Conservation (phyloP, 805 yeast genomes). For the Suhomyces pyralidae region DNA sequence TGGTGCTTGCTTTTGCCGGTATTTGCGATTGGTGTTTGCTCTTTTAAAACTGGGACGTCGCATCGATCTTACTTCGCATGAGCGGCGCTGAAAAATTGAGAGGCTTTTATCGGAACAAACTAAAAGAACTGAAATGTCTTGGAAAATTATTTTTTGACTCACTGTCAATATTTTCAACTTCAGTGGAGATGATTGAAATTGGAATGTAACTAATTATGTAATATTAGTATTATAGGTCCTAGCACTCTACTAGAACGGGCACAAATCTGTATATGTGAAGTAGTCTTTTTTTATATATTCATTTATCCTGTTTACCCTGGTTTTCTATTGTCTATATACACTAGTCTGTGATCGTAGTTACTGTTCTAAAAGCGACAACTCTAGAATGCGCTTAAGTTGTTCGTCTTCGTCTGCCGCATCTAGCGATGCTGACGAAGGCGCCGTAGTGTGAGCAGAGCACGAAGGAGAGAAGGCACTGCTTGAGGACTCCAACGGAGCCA, state of each 20-base stretch:
- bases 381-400: conserved; percentile 16
- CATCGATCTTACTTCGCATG: not conserved
- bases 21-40: not conserved
- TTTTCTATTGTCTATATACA: not conserved
- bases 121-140: not conserved
- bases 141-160: not conserved
- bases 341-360: not conserved
- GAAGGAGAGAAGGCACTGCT: not conserved
- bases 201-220: too few species aligned
- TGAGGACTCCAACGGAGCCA: not conserved
- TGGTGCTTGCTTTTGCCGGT: not conserved
- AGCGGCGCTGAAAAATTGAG: not conserved
- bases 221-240: too few species aligned
- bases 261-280: too few species aligned
- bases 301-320: not conserved
- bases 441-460: not conserved
- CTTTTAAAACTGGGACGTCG: not conserved
- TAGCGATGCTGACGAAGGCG: not conserved
- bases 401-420: conserved; percentile 11
- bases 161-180: too few species aligned
- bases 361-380: conserved; percentile 21
- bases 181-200: too few species aligned
- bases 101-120: not conserved
- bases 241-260: too few species aligned
- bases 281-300: not conserved